phyloP scores from a whole-genome alignment of 352 stramenopile genomes.

The Pythium aquatile region DNA sequence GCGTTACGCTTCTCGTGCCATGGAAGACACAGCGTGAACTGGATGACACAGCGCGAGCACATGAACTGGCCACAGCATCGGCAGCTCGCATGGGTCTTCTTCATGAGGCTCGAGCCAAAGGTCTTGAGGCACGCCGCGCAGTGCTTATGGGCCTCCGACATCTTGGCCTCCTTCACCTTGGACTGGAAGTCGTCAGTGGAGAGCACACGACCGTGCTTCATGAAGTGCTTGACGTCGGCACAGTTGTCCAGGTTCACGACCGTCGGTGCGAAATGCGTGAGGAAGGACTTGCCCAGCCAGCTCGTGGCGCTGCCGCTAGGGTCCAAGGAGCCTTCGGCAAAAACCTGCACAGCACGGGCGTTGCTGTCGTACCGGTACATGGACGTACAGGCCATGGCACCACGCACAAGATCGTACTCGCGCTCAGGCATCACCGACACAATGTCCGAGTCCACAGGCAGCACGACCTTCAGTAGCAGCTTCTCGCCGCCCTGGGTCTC shows the following conservation, averaged over 20 bases:
- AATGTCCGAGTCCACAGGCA: slow-evolving; percentile 52
- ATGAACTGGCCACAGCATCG: slow-evolving; percentile 52
- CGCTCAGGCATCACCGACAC: slow-evolving; percentile 36
- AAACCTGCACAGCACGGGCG: slow-evolving; percentile 62
- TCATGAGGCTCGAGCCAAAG: slow-evolving; percentile 43
- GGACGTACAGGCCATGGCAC: slow-evolving; percentile 50
- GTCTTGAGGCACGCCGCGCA: slow-evolving; percentile 44
- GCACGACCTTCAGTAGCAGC: slow-evolving; percentile 60
- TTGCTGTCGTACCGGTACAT: slow-evolving; percentile 61
- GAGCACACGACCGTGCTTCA: slow-evolving; percentile 74
- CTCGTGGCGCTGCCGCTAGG: slow-evolving; percentile 44
- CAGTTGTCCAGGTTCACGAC: slow-evolving; percentile 66
- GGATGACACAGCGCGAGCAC: slow-evolving; percentile 62
- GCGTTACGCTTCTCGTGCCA: slow-evolving; percentile 45
- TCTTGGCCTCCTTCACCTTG: slow-evolving; percentile 18
- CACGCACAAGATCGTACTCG: slow-evolving; percentile 55
- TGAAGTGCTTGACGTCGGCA: slow-evolving; percentile 80
- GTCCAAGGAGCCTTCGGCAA: slow-evolving; percentile 58
- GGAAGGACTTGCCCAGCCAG: slow-evolving; percentile 56
- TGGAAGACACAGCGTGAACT: slow-evolving; percentile 58
- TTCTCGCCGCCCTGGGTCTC: slow-evolving; percentile 40
- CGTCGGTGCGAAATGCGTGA: slow-evolving; percentile 59
- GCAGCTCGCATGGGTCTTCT: slow-evolving; percentile 44
- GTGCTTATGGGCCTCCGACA: slow-evolving; percentile 34
- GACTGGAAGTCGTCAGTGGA: slow-evolving; percentile 34